phyloP scores from a whole-genome alignment of 805 yeast genomes.

The Hanseniaspora lachancei region DNA sequence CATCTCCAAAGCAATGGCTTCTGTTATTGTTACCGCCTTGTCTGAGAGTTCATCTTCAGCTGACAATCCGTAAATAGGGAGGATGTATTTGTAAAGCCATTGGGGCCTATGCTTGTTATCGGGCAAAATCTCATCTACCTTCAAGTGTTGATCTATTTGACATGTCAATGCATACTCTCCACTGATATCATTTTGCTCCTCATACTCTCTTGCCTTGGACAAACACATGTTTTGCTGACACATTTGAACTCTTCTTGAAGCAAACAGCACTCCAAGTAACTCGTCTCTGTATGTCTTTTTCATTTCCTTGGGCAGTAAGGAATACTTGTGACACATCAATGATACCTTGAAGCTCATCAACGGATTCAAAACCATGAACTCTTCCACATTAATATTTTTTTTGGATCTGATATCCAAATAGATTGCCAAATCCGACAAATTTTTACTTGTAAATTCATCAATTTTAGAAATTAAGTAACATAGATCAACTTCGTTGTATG shows the following conservation, averaged over 20 bases:
- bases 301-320: neutral
- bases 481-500: conserved; percentile 1
- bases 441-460: neutral
- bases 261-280: neutral
- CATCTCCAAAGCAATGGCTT: neutral
- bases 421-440: neutral
- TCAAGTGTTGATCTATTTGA: neutral
- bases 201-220: neutral
- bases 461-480: neutral
- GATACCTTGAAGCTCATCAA: neutral
- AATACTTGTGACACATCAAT: neutral
- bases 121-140: neutral
- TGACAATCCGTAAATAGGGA: neutral
- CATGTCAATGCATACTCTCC: neutral
- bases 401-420: neutral
- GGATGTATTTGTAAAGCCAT: neutral
- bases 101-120: conserved; percentile 1
- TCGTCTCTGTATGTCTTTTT: neutral
- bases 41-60: neutral
- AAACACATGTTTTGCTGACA: neutral
- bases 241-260: neutral
- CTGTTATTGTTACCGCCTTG: conserved; percentile 1
- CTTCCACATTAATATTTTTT: neutral
- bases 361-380: neutral
- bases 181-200: neutral